Percentiles rank a stretch among this genome's conserved stretches.
Evolutionary conservation across 495 filamentous ascomycete species (phyloP).

Genomic region (Parathielavia hyrcaniae): DNA sequence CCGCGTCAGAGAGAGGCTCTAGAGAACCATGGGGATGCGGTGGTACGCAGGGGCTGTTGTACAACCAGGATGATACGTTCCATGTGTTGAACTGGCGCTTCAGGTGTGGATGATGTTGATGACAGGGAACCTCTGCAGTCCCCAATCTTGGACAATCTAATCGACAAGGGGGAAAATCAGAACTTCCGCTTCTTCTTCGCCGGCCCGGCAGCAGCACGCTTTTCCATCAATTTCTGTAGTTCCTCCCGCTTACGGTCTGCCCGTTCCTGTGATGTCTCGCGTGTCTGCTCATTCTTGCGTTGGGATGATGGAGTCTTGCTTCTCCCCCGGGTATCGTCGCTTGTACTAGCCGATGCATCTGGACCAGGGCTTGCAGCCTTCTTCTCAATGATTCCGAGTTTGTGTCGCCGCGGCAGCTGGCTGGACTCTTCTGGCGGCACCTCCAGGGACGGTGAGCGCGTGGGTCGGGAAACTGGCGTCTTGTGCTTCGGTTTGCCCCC

Average conservation of each 20-base stretch:
- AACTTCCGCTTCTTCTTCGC: constrained; percentile 67
- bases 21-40: too few relatives aligned
- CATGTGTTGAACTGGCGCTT: too few relatives aligned
- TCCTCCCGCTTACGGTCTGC: constrained; percentile 58
- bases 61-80: too few relatives aligned
- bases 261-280: constrained; percentile 49
- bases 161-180: constrained; percentile 18
- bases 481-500: constrained; percentile 31
- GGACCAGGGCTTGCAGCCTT: constrained; percentile 19
- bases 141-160: too few relatives aligned
- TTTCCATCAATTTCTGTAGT: constrained; percentile 59
- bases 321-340: constrained; percentile 21
- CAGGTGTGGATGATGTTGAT: neutral
- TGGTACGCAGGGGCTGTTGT: too few relatives aligned
- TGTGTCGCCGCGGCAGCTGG: constrained; percentile 23
- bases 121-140: neutral
- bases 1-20: too few relatives aligned
- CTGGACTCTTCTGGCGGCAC: constrained; percentile 1
- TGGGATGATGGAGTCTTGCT: constrained; percentile 12
- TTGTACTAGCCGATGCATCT: constrained; percentile 3
- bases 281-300: constrained; percentile 12
- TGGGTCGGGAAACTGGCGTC: constrained; percentile 7
- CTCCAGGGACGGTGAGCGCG: constrained; percentile 20
- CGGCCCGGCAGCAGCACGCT: constrained; percentile 54
- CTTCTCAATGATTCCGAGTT: constrained; percentile 36